Conservation (phyloP, 2,329 filamentous ascomycete species). For the Trichoderma endophyticum region DNA sequence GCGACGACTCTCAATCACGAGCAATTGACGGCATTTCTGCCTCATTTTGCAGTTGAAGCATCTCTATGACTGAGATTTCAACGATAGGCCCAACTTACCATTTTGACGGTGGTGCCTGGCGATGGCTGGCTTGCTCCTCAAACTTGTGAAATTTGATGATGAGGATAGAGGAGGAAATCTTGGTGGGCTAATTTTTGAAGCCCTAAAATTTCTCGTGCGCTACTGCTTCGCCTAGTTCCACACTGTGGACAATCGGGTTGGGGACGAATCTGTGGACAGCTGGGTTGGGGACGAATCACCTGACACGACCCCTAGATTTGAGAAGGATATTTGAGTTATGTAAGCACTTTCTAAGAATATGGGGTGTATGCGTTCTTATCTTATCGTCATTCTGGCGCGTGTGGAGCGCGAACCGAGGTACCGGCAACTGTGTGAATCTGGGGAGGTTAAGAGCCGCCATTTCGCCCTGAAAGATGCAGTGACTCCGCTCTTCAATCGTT, state of each 20-base stretch:
- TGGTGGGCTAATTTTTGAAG: slow-evolving; percentile 42
- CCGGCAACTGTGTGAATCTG: slow-evolving; percentile 5
- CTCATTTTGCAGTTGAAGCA: slow-evolving; percentile 28
- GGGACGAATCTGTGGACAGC: slow-evolving; percentile 23
- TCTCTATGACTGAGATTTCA: slow-evolving; percentile 20
- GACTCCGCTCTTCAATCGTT: neutral
- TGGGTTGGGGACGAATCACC: slow-evolving; percentile 42
- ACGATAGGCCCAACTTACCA: slow-evolving; percentile 60
- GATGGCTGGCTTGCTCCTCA: slow-evolving; percentile 39
- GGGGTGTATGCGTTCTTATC: slow-evolving; percentile 7
- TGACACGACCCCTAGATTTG: slow-evolving; percentile 21
- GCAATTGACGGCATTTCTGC: slow-evolving; percentile 45
- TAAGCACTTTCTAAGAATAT: neutral
- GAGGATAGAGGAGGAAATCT: slow-evolving; percentile 34
- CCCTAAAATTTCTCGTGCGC: slow-evolving; percentile 35
- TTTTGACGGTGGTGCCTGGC: slow-evolving; percentile 59
- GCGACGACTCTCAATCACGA: slow-evolving; percentile 69
- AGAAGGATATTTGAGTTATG: neutral
- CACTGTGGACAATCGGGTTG: slow-evolving; percentile 31
- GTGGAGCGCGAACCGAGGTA: slow-evolving; percentile 20
- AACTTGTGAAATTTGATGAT: slow-evolving; percentile 28
- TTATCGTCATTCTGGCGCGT: neutral
- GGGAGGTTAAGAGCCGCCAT: neutral
- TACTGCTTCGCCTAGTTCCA: slow-evolving; percentile 25
- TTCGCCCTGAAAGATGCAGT: neutral